Evolutionary conservation across 2,329 filamentous ascomycete genomes (phyloP).

Genomic region (Ophiostoma ulmi): DNA sequence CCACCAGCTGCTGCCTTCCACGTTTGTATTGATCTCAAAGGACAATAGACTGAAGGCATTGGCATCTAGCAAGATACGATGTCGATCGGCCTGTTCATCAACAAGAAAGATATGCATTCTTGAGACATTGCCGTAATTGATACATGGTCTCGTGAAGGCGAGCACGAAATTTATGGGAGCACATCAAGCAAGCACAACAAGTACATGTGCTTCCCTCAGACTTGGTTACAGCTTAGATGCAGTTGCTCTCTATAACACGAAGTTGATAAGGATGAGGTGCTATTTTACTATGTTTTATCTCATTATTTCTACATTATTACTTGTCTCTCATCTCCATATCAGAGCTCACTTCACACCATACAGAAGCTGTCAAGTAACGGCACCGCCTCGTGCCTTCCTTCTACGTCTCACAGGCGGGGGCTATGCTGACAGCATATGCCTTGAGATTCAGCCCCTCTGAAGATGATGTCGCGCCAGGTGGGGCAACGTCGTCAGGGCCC

Average conservation of each 20-base stretch:
- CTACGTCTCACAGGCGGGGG: conserved; percentile 2
- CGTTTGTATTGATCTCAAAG: not conserved
- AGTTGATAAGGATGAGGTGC: not conserved
- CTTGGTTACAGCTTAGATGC: not conserved
- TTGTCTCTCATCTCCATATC: not conserved
- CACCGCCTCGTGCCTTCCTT: conserved; percentile 6
- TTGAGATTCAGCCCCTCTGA: conserved; percentile 8
- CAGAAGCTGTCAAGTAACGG: not conserved
- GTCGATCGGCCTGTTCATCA: not conserved
- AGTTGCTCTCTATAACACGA: not conserved
- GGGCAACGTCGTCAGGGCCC: conserved; percentile 4
- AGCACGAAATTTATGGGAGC: not conserved
- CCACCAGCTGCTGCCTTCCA: not conserved
- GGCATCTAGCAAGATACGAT: not conserved
- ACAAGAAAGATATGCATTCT: not conserved
- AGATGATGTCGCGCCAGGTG: not conserved
- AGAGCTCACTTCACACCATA: not conserved
- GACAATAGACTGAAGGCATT: not conserved
- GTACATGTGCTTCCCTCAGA: not conserved
- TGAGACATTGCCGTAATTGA: not conserved
- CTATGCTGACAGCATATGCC: conserved; percentile 10
- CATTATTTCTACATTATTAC: not conserved
- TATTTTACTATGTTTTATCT: not conserved
- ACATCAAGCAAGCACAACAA: not conserved
- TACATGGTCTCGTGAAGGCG: not conserved